These are phyloP conservation scores for Syzygium grande DNA, from an alignment of 345 rosid genomes.

Conservation along the genomic window DNA sequence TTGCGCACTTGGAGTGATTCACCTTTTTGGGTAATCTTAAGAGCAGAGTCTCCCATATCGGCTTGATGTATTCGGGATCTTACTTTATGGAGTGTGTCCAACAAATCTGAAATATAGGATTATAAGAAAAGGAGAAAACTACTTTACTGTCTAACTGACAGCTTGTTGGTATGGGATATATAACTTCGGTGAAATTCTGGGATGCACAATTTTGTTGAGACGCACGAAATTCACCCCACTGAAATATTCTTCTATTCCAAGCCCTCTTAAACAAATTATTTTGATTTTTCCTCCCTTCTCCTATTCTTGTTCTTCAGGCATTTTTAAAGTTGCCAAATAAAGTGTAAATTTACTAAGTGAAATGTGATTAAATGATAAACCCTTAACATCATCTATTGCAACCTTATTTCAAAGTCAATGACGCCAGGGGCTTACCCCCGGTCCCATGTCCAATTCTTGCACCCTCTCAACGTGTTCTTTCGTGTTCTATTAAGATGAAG, in stretches of 20 bases:
- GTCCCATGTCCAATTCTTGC: no score
- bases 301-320: no score
- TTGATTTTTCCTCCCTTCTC: no score
- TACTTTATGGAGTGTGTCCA: background rate
- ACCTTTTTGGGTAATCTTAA: background rate
- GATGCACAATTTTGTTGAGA: no score
- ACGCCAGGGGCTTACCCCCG: rapidly evolving
- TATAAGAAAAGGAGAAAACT: background rate
- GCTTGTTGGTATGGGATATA: background rate
- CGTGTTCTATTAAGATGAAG: no score
- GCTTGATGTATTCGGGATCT: background rate
- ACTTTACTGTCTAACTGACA: background rate
- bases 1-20: background rate
- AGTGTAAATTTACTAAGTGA: background rate
- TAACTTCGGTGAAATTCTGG: no score
- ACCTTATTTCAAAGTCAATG: no score
- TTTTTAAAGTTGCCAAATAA: no score
- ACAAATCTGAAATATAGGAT: background rate
- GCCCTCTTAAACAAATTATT: background rate
- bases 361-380: background rate
- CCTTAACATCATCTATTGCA: no score
- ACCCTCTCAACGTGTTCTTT: no score
- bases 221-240: background rate
- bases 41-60: rapidly evolving
- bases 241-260: background rate